Evolutionary conservation across 1,284 basidiomycete genomes (phyloP).

Genomic region (Cutaneotrichosporon arboriforme): DNA sequence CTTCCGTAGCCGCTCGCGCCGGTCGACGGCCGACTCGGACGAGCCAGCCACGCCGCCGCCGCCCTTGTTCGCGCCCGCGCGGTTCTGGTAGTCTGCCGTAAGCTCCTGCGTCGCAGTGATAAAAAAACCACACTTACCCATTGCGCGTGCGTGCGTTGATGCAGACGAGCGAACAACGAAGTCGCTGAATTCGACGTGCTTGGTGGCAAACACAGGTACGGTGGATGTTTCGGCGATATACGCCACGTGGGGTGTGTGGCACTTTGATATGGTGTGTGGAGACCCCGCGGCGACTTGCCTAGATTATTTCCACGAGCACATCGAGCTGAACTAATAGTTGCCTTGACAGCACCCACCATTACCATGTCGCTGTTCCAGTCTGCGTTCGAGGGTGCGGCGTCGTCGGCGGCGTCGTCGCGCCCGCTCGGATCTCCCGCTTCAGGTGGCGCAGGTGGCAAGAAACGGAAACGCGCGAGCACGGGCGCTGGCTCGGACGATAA

Average conservation of each 20-base stretch:
- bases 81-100: conserved; percentile 58
- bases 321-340: background rate
- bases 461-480: conserved; percentile 59
- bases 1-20: conserved; percentile 89
- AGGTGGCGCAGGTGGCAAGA: conserved; percentile 32
- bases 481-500: conserved; percentile 43
- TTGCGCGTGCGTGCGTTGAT: conserved; percentile 1
- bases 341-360: background rate
- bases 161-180: background rate
- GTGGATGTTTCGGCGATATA: conserved; percentile 1
- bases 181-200: background rate
- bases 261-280: background rate
- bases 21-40: conserved; percentile 84
- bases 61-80: conserved; percentile 91
- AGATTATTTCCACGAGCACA: conserved; percentile 6
- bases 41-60: conserved; percentile 75
- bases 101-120: background rate
- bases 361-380: conserved; percentile 43
- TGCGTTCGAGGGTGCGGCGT: conserved; percentile 29
- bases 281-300: conserved; percentile 1
- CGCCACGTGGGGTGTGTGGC: conserved; percentile 8
- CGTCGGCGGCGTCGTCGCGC: conserved; percentile 6
- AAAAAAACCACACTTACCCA: conserved; percentile 14
- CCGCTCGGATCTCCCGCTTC: background rate
- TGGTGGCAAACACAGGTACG: conserved; percentile 3